Conservation (phyloP, 345 rosid genomes). For the Rhizophora apiculata region DNA sequence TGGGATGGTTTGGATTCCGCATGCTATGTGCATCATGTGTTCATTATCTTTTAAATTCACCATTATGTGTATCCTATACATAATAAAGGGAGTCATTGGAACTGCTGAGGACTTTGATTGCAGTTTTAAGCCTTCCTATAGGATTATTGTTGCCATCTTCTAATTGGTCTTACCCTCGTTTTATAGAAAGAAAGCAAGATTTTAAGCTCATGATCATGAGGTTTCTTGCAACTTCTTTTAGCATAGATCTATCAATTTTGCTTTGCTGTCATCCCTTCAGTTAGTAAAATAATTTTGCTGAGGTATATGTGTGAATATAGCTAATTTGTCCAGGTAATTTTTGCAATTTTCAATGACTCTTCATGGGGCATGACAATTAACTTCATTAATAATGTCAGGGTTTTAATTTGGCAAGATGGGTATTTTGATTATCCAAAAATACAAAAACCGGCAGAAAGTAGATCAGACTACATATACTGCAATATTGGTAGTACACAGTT, state of each 20-base stretch:
- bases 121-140: background rate
- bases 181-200: too few species aligned
- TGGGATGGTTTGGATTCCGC: too few species aligned
- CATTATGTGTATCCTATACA: too few species aligned
- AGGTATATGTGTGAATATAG: background rate
- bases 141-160: background rate
- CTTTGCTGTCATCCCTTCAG: background rate
- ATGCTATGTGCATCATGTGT: too few species aligned
- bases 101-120: background rate
- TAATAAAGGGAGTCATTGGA: too few species aligned
- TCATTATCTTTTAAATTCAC: too few species aligned
- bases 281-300: too few species aligned
- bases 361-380: background rate
- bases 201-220: too few species aligned
- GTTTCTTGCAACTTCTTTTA: background rate
- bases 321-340: background rate
- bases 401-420: constrained; percentile 64
- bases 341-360: background rate
- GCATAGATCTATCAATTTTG: background rate
- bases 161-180: background rate
- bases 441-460: constrained; percentile 18
- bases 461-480: constrained; percentile 10
- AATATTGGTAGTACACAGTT: constrained; percentile 15
- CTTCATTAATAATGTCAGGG: constrained; percentile 28
- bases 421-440: constrained; percentile 37